Evolutionary conservation across 164 flowering plant genomes (phyloP).

Genomic region (Umbilicus rupestris): DNA sequence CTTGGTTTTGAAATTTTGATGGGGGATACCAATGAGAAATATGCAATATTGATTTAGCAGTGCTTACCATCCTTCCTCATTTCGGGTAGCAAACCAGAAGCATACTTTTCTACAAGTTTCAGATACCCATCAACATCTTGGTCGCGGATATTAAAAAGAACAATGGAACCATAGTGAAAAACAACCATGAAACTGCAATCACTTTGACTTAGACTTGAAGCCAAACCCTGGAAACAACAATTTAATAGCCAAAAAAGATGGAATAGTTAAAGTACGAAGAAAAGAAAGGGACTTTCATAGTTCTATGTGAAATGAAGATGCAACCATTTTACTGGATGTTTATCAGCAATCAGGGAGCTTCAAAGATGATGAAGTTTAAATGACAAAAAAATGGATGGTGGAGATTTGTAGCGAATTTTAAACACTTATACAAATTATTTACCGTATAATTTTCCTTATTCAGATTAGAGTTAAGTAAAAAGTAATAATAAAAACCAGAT

Average conservation of each 20-base stretch:
- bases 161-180: constrained; percentile 90
- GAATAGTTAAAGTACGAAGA: constrained; percentile 4
- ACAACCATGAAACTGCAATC: constrained; percentile 78
- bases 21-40: not conserved
- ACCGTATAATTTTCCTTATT: no score
- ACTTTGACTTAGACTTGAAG: constrained; percentile 50
- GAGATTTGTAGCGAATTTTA: no score
- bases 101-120: constrained; percentile 65
- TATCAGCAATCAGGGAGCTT: no score
- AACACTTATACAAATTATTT: no score
- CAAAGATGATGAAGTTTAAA: no score
- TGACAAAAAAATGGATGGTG: no score
- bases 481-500: no score
- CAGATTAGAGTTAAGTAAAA: no score
- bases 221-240: constrained; percentile 41
- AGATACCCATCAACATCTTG: constrained; percentile 69
- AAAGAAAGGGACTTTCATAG: not conserved
- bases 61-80: constrained; percentile 91
- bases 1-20: not conserved
- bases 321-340: not conserved
- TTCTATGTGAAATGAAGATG: not conserved
- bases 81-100: constrained; percentile 82
- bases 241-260: not conserved
- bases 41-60: not conserved
- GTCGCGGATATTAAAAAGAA: constrained; percentile 71